Evolutionary conservation across 768 basidiomycete genomes (phyloP).

Genomic region (Lactarius trivialis): DNA sequence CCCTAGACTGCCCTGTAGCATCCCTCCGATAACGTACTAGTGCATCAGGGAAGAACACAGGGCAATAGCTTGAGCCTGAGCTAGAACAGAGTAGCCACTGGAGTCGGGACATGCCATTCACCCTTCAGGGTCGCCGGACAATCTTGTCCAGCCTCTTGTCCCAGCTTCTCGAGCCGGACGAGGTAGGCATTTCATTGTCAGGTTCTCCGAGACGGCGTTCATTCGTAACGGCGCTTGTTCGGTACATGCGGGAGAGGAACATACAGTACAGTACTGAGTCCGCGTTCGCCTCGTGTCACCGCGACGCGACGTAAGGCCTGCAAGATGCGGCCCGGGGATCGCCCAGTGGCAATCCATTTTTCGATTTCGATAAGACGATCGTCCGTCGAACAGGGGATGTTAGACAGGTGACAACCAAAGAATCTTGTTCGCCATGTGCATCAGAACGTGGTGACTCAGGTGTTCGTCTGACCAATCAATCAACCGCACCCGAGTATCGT

Average conservation of each 20-base stretch:
- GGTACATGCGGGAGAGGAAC: background rate
- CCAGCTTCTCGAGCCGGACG: background rate
- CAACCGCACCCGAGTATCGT: background rate
- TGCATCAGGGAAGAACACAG: background rate
- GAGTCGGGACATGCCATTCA: background rate
- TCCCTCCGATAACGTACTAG: background rate
- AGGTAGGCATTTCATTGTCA: background rate
- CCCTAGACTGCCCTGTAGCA: background rate
- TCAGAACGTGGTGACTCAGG: background rate
- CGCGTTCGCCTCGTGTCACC: background rate
- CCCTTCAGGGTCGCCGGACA: background rate
- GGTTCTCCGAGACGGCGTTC: background rate
- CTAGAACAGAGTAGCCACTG: background rate
- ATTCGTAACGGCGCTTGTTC: background rate
- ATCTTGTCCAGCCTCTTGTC: background rate
- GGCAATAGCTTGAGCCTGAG: background rate
- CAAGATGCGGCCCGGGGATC: background rate
- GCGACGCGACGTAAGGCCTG: background rate
- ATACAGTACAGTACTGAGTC: background rate
- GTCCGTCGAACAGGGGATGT: background rate
- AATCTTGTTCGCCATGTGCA: background rate
- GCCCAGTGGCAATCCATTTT: background rate
- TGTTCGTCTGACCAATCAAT: background rate
- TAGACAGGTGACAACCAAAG: background rate
- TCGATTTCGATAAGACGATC: background rate